phyloP scores from a whole-genome alignment of 352 stramenopile genomes.

The Phytophthora megakarya region DNA sequence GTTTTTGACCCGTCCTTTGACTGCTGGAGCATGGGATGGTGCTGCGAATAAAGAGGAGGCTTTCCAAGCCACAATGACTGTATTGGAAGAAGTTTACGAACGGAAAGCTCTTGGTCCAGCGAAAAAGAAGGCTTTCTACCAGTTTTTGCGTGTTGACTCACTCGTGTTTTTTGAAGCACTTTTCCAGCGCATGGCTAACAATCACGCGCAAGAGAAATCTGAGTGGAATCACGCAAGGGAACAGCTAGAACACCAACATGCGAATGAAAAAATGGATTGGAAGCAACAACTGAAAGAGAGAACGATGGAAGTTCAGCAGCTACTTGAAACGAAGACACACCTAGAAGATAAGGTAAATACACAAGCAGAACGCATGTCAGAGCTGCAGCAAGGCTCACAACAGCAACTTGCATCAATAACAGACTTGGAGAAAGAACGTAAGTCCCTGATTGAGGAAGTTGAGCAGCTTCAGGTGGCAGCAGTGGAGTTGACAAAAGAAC shows the following conservation, averaged over 20 bases:
- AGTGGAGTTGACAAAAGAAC: slow-evolving; percentile 43
- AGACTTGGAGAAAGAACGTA: slow-evolving; percentile 45
- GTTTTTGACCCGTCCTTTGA: slow-evolving; percentile 49
- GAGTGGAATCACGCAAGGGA: slow-evolving; percentile 38
- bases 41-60: slow-evolving; percentile 29
- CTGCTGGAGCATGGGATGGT: slow-evolving; percentile 46
- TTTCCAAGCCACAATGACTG: slow-evolving; percentile 47
- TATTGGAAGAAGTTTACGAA: slow-evolving; percentile 66
- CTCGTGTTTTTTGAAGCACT: slow-evolving; percentile 58
- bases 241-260: slow-evolving; percentile 44
- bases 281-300: slow-evolving; percentile 55
- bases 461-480: slow-evolving; percentile 38
- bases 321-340: slow-evolving; percentile 53
- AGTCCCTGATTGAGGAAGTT: slow-evolving; percentile 29
- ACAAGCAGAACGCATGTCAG: slow-evolving; percentile 43
- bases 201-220: slow-evolving; percentile 24
- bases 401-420: slow-evolving; percentile 40
- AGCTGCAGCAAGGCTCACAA: slow-evolving; percentile 44
- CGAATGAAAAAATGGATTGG: slow-evolving; percentile 47
- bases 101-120: slow-evolving; percentile 59
- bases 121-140: slow-evolving; percentile 70
- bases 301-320: slow-evolving; percentile 45
- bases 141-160: slow-evolving; percentile 65
- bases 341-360: slow-evolving; percentile 60
- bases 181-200: slow-evolving; percentile 44